Conservation (phyloP, 805 yeast species). For the Pichia phayaonensis region DNA sequence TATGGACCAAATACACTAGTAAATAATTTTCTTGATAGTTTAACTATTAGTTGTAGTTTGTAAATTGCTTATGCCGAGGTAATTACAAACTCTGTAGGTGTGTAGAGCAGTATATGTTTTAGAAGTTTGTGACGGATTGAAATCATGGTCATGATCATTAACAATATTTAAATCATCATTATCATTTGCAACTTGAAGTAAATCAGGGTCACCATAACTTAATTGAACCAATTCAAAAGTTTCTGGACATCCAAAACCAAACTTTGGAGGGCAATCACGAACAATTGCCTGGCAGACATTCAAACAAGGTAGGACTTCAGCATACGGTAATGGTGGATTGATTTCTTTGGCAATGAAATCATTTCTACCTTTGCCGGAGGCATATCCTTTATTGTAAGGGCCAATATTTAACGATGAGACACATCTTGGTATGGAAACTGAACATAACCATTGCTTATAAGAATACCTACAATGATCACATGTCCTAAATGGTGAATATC, state of each 20-base stretch:
- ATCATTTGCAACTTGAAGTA: neutral
- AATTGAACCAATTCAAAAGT: conserved; percentile 26
- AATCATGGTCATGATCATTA: too few relatives aligned
- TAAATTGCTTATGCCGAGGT: conserved; percentile 23
- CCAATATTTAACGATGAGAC: conserved; percentile 35
- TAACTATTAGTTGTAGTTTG: neutral
- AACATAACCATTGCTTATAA: conserved; percentile 84
- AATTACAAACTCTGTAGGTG: conserved; percentile 34
- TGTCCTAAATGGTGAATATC: conserved; percentile 65
- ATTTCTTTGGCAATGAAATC: conserved; percentile 44
- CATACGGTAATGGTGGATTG: conserved; percentile 51
- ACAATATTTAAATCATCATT: too few relatives aligned
- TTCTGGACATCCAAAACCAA: conserved; percentile 70
- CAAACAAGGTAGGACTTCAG: conserved; percentile 81
- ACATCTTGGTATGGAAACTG: conserved; percentile 84
- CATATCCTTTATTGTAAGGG: conserved; percentile 39
- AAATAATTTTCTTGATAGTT: neutral
- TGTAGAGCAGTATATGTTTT: conserved; percentile 4
- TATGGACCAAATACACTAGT: neutral
- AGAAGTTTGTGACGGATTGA: too few relatives aligned
- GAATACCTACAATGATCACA: conserved; percentile 67
- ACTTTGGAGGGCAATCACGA: conserved; percentile 72
- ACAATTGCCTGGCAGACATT: conserved; percentile 73
- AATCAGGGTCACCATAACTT: conserved; percentile 33
- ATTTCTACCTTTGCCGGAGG: conserved; percentile 50